These are phyloP conservation scores for Aspergillus amoenus DNA, from an alignment of 2,329 filamentous ascomycete genomes.

Conservation along the genomic window DNA sequence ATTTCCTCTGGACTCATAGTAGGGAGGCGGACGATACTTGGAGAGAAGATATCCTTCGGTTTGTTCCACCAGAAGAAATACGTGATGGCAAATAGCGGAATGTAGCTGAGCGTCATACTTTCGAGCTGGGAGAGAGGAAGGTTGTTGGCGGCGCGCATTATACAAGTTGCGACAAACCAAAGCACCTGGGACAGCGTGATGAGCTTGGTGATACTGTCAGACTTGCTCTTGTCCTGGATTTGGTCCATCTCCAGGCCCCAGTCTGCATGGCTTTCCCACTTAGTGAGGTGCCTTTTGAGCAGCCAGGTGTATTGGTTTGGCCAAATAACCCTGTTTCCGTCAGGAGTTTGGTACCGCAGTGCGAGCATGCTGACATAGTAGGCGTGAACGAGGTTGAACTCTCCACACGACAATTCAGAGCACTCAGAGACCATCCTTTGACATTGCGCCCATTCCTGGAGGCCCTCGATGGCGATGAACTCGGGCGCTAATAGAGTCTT, in stretches of 20 bases:
- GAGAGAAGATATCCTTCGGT: neutral
- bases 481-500: slow-evolving; percentile 6
- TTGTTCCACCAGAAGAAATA: slow-evolving; percentile 12
- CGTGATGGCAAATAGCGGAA: slow-evolving; percentile 1
- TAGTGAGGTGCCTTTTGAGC: neutral
- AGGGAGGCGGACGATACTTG: neutral
- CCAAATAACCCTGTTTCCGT: slow-evolving; percentile 1
- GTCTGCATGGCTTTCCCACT: neutral
- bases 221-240: slow-evolving; percentile 3
- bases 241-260: slow-evolving; percentile 1
- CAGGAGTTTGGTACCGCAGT: neutral
- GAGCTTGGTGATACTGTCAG: slow-evolving; percentile 4
- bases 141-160: neutral
- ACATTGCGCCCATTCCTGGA: slow-evolving; percentile 9
- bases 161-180: slow-evolving; percentile 4
- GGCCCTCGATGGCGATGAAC: slow-evolving; percentile 8
- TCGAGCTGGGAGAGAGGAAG: slow-evolving; percentile 7
- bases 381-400: neutral
- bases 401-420: neutral
- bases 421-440: slow-evolving; percentile 1
- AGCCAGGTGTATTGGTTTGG: slow-evolving; percentile 7
- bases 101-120: slow-evolving; percentile 6
- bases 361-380: slow-evolving; percentile 10
- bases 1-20: neutral
- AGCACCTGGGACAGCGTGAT: slow-evolving; percentile 2